Evolutionary conservation across 2,329 filamentous ascomycete species (phyloP), one percentile per base, ranked within the genome.

Genomic region (Ramularia endophylla): DNA sequence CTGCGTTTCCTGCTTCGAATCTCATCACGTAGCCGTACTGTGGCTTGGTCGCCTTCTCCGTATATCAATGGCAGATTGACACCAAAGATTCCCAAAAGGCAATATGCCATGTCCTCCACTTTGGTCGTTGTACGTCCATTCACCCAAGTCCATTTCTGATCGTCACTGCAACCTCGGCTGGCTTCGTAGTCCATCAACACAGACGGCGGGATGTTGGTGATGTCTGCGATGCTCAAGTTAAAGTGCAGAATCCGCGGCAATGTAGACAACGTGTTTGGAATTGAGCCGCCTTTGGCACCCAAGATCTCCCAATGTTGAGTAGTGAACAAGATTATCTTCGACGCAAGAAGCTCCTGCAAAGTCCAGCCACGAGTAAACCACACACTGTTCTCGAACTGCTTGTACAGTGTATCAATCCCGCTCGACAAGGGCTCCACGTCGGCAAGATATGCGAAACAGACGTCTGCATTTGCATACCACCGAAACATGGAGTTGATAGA

Each of bases 401-500:
- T 33, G 11, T 8, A 16, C n/a, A 25, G 16, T 15, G 9, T 17
- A 27, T 25, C 22, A 13, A 11, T 6, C 8, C 4, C 18, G 4
- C 22, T 9, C 6, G 27, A 35, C 8, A 15, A 8, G 15, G 8
- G n/a, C 2, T 16, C 8, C 4, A 43, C 40, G 17, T 49, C 45
- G 12, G 17, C 28, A 9, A 53, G 41, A 30, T 47, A 53, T 11
- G 40, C 51, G 13, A 46, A 46, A 31, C 51, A 54, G 9, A 48
- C 18, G 5, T 34, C 36, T 2, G 51, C 43, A 13, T 44, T 28
- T 9, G 35, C 34, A 31, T 53, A 52, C 44, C 47, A 53, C 9
- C 18, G 18, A 32, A 44, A 50, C 50, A 51, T 53, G 9, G 46
- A 48, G 29, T 45, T 47, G 25, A 50, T 48, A 16, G 47, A 40